phyloP scores from a whole-genome alignment of 805 yeast genomes.

The Metschnikowia arizonensis region DNA sequence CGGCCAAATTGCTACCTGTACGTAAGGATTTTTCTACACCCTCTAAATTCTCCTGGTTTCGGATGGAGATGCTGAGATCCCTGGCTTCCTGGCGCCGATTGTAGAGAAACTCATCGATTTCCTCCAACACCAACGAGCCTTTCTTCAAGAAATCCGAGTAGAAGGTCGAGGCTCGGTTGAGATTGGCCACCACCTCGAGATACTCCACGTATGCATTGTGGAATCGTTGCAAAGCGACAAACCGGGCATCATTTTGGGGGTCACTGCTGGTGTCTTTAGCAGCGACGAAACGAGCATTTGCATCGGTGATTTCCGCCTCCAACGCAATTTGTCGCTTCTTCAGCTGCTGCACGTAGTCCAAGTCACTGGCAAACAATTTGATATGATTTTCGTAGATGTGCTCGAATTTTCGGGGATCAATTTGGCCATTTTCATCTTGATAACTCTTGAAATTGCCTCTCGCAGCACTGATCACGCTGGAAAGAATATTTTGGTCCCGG shows the following conservation, averaged over 20 bases:
- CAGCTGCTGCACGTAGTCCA: slow-evolving; percentile 41
- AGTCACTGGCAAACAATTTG: slow-evolving; percentile 46
- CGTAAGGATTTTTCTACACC: slow-evolving; percentile 16
- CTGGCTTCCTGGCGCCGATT: slow-evolving; percentile 51
- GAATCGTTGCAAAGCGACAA: slow-evolving; percentile 47
- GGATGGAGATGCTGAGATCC: slow-evolving; percentile 37
- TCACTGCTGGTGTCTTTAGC: slow-evolving; percentile 8
- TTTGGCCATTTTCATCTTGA: slow-evolving; percentile 16
- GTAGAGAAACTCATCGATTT: slow-evolving; percentile 50
- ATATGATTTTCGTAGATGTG: slow-evolving; percentile 40
- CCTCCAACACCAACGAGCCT: slow-evolving; percentile 41
- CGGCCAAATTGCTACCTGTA: slow-evolving; percentile 5
- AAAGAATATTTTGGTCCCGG: slow-evolving; percentile 46
- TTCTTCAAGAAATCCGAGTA: slow-evolving; percentile 58
- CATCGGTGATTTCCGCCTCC: slow-evolving; percentile 18
- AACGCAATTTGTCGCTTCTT: slow-evolving; percentile 25
- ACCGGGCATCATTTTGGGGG: slow-evolving; percentile 36
- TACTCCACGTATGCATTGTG: slow-evolving; percentile 49
- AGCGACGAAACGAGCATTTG: slow-evolving; percentile 13
- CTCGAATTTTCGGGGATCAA: slow-evolving; percentile 33
- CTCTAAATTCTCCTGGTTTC: slow-evolving; percentile 13
- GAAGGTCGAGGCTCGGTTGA: slow-evolving; percentile 66
- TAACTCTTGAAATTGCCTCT: slow-evolving; percentile 22
- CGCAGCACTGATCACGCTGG: slow-evolving; percentile 49
- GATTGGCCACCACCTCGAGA: slow-evolving; percentile 53